These are phyloP conservation scores for Leccinum pellstonianum DNA, from an alignment of 768 basidiomycete species.

Conservation along the genomic window DNA sequence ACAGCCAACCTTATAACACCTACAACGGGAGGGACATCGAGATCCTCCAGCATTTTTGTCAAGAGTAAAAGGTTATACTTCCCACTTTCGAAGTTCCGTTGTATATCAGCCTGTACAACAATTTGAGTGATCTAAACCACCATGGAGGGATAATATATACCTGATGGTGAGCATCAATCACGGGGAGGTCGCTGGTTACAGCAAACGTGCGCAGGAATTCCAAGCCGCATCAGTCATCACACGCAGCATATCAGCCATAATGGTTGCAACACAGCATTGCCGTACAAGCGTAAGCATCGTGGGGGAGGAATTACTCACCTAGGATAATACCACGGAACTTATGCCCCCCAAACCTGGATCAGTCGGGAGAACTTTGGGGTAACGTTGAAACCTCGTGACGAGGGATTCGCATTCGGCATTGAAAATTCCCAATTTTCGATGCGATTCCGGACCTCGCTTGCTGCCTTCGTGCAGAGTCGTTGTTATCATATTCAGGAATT, in stretches of 20 bases:
- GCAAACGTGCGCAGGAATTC: slow-evolving; percentile 56
- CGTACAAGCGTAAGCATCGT: slow-evolving; percentile 50
- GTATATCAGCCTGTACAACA: slow-evolving; percentile 43
- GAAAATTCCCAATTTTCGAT: slow-evolving; percentile 63
- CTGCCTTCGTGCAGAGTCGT: slow-evolving; percentile 29
- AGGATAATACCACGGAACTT: slow-evolving; percentile 69
- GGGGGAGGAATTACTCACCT: slow-evolving; percentile 41
- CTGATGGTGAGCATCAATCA: slow-evolving; percentile 34
- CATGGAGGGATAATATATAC: slow-evolving; percentile 20
- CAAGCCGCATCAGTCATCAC: slow-evolving; percentile 46
- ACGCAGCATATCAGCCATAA: slow-evolving; percentile 58
- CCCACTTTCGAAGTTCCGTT: slow-evolving; percentile 51
- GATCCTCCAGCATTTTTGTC: slow-evolving; percentile 57
- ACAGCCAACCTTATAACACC: slow-evolving; percentile 59
- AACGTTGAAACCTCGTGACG: slow-evolving; percentile 62
- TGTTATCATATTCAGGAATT: slow-evolving; percentile 36
- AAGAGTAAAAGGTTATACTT: slow-evolving; percentile 63
- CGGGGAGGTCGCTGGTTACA: slow-evolving; percentile 39
- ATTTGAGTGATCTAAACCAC: slow-evolving; percentile 8
- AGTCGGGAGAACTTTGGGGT: slow-evolving; percentile 65
- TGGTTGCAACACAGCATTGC: slow-evolving; percentile 49
- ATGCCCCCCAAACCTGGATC: slow-evolving; percentile 56
- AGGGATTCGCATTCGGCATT: slow-evolving; percentile 59
- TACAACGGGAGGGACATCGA: slow-evolving; percentile 55
- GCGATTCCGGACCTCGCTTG: slow-evolving; percentile 34